Evolutionary conservation across 805 yeast genomes (phyloP), one percentile per base, ranked within the genome.

Genomic region (Martiniozyma abietophila): DNA sequence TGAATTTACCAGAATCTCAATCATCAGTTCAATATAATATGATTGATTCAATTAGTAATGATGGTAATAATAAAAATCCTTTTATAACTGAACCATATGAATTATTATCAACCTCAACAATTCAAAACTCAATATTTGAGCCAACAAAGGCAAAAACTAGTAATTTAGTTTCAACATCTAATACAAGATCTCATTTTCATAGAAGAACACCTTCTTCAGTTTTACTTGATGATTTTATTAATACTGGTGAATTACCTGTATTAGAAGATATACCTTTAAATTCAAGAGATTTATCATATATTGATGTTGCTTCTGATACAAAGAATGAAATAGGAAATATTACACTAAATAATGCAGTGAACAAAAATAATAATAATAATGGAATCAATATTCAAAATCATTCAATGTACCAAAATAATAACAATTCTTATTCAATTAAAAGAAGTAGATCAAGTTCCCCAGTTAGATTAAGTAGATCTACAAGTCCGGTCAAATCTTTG

Each of bases 161-260:
- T n/a, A n/a, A n/a, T n/a, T n/a, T n/a, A n/a, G n/a, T n/a, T n/a
- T 38, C 31, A 16, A 15, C 32, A 8, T 16, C 44, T 9, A 49
- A 42, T 15, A 38, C 27, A 12, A 38, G 35, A 15, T 31, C 40
- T 1, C 49, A 47, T 24, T 41, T 44, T 27, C 51, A 48, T 31
- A 46, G 36, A 22, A 46, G 49, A 24, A 44, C 52, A 10, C 39
- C 45, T 23, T 50, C 55, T 37, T 41, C 53, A 8, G 33, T 37
- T 8, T 36, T 46, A 3, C 28, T 54, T 24, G 58, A 53, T 36
- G 56, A 53, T 25, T 53, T 53, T 29, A 51, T 53, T 2, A 36
- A 45, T 5, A 48, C 49, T 6, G 53, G 53, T 15, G 42, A 35
- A 18, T 26, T 48, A 17, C 51, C 51, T 6, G 8, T 18, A 12